phyloP scores from a whole-genome alignment of 768 basidiomycete genomes.

The Trametes maxima region DNA sequence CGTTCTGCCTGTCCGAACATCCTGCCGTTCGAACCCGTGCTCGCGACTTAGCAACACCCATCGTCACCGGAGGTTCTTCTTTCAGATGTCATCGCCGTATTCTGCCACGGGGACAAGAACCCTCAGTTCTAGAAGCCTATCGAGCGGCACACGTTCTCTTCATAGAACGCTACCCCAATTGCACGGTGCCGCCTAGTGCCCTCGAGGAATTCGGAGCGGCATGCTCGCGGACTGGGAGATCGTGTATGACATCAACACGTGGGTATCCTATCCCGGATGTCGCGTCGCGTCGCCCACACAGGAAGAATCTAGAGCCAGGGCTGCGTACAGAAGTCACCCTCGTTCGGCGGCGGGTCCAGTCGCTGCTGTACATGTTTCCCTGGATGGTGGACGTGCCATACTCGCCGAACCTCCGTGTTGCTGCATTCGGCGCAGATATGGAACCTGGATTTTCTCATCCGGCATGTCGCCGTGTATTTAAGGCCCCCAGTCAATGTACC shows the following conservation, averaged over 20 bases:
- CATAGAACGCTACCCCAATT: neutral
- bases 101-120: neutral
- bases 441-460: neutral
- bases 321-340: constrained; percentile 15
- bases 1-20: constrained; percentile 10
- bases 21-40: constrained; percentile 14
- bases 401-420: neutral
- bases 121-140: neutral
- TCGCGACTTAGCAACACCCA: neutral
- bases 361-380: neutral
- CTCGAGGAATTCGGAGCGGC: neutral
- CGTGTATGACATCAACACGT: constrained; percentile 21
- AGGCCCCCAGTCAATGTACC: neutral
- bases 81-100: neutral
- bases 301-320: constrained; percentile 11
- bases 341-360: constrained; percentile 18
- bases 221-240: constrained; percentile 8
- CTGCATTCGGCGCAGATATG: neutral
- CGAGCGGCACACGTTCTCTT: neutral
- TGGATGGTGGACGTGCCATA: constrained; percentile 2
- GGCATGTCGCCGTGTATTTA: neutral
- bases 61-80: constrained; percentile 6
- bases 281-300: neutral
- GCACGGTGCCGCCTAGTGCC: constrained; percentile 1
- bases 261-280: constrained; percentile 9